A percentile compares a stretch with the other conserved stretches of the same genome.
Conservation (phyloP, 202 grass and related monocot genomes). For the Setaria italica region DNA sequence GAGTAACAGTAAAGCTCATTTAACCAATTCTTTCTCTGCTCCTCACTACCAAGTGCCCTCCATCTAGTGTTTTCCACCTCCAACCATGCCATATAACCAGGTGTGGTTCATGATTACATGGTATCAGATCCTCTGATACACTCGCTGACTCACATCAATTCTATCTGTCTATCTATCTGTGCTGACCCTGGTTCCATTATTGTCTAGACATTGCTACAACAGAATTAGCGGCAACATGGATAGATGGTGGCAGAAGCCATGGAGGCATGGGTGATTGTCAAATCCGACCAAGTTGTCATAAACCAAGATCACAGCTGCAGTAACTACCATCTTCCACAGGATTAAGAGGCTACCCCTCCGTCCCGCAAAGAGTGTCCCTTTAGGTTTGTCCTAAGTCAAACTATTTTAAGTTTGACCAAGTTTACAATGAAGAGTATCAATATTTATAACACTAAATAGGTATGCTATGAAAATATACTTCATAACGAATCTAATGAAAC, state of each 20-base stretch:
- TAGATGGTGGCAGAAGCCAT: neutral
- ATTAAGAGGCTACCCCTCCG: neutral
- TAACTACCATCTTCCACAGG: neutral
- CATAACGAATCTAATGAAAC: too few species aligned
- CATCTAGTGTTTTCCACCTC: neutral
- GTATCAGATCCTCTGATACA: neutral
- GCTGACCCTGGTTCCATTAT: neutral
- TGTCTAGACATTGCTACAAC: neutral
- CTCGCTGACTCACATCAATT: neutral
- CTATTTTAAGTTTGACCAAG: too few species aligned
- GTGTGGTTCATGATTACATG: neutral
- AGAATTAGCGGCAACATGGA: neutral
- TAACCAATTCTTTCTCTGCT: neutral
- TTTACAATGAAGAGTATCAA: too few species aligned
- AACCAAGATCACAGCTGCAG: neutral
- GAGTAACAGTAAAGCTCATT: neutral
- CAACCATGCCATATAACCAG: neutral
- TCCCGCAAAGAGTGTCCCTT: too few species aligned
- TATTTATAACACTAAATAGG: too few species aligned
- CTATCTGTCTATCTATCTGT: neutral
- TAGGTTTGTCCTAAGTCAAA: too few species aligned
- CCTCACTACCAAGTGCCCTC: neutral
- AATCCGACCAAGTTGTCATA: neutral
- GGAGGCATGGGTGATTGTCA: neutral
- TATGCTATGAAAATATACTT: too few species aligned